These are phyloP conservation scores for Capsicum chinense DNA, from an alignment of 257 asterid species.

Conservation along the genomic window DNA sequence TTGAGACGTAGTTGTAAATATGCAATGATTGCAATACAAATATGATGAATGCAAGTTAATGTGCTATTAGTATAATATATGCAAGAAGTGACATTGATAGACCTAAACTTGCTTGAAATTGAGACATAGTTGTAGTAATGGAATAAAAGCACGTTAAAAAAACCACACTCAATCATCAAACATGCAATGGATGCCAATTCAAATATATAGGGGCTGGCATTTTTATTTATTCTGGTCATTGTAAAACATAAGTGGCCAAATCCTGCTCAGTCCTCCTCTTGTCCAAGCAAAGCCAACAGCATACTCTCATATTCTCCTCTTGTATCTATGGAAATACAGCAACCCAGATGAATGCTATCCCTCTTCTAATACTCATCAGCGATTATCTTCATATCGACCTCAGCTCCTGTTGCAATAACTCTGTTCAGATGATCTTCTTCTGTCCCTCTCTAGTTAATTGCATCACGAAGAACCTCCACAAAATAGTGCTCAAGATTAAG, in stretches of 20 bases:
- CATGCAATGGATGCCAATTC: not conserved
- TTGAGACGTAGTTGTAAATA: not conserved
- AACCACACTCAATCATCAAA: constrained; percentile 7
- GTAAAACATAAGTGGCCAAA: not conserved
- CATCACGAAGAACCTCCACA: constrained; percentile 67
- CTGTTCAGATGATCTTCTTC: constrained; percentile 83
- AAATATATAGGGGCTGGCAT: not conserved
- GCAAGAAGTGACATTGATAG: not conserved
- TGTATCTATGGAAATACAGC: constrained; percentile 82
- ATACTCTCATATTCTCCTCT: constrained; percentile 85
- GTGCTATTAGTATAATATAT: not conserved
- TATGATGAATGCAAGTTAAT: not conserved
- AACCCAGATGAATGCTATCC: constrained; percentile 72
- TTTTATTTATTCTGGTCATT: constrained; percentile 9
- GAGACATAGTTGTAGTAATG: not conserved
- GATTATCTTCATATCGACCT: constrained; percentile 70
- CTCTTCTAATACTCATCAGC: constrained; percentile 67
- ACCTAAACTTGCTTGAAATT: not conserved
- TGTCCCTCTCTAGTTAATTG: constrained; percentile 73
- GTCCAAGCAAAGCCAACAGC: constrained; percentile 81
- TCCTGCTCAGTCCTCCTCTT: constrained; percentile 55
- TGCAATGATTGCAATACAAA: not conserved
- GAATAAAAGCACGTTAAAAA: not conserved
- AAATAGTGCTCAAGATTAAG: constrained; percentile 89
- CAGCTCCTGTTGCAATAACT: constrained; percentile 83